Evolutionary conservation across 192 early-diverging fungal genomes (phyloP).

Genomic region (Dissophora ornata): DNA sequence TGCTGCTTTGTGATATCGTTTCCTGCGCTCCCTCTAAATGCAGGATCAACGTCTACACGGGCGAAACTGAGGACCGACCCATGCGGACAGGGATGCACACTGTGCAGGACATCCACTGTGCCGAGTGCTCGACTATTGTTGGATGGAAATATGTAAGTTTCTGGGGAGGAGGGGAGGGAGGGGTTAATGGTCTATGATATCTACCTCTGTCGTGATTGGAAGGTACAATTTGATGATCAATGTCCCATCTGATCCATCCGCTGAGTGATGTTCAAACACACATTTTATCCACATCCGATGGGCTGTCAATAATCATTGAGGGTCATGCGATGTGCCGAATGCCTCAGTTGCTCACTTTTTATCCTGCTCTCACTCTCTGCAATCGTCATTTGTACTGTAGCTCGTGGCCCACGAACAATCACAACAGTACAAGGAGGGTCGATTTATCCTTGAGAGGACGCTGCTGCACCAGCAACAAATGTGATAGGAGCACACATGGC

Average conservation of each 20-base stretch:
- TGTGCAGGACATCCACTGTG: slow-evolving; percentile 76
- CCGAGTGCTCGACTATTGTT: slow-evolving; percentile 58
- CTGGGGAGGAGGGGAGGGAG: background rate
- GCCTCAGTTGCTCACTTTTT: background rate
- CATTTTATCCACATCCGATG: too few species aligned
- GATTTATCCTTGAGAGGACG: slow-evolving; percentile 75
- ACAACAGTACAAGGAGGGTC: slow-evolving; percentile 84
- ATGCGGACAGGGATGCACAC: slow-evolving; percentile 85
- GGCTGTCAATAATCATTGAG: too few species aligned
- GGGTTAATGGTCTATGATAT: background rate
- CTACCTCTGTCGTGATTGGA: background rate
- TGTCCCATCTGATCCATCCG: too few species aligned
- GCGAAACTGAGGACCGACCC: slow-evolving; percentile 61
- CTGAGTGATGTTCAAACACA: too few species aligned
- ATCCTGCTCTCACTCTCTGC: background rate
- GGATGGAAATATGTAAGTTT: slow-evolving; percentile 74
- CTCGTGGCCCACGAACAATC: slow-evolving; percentile 66
- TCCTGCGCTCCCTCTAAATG: too few species aligned
- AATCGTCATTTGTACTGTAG: slow-evolving; percentile 1
- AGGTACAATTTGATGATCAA: background rate
- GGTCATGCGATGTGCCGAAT: too few species aligned
- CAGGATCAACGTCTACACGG: slow-evolving; percentile 69
- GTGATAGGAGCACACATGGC: too few species aligned
- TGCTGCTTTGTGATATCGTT: background rate
- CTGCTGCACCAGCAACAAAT: slow-evolving; percentile 47